Evolutionary conservation across 2,329 filamentous ascomycete species (phyloP), one percentile per base, ranked within the genome.

Genomic region (Emericellopsis cladophorae): DNA sequence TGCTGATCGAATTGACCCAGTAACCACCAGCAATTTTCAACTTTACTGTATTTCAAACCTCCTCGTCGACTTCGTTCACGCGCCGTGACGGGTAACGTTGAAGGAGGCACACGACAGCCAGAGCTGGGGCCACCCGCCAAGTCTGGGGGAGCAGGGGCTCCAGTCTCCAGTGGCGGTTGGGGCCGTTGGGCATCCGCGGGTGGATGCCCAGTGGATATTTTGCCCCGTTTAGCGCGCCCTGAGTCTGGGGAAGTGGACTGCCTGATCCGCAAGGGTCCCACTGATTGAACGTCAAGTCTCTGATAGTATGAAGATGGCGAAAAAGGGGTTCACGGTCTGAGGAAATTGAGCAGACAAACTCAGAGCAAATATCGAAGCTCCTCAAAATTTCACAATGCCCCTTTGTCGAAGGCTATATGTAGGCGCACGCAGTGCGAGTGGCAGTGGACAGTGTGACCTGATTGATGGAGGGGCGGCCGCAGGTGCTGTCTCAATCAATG

Each of bases 181-280:
- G 26, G 26, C 26, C 4, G 26, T 29, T 12, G 36, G 23, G 36
- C 29, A 33, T 41, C 34, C 26, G 40, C 36, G 36, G 36, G 35
- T 32, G 18, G 29, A 24, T 22, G 22, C 21, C 4, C 26, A 29
- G 26, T 29, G 18, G 31, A 38, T 38, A 31, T 29, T 21, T 32
- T 32, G 23, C 16, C 37, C 15, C 18, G 26, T 34, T 29, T 43
- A 43, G 42, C 38, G 33, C 36, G 24, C 26, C 4, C 26, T 29
- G 26, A 29, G 29, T 43, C 42, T 40, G 42, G 42, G 42, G 42
- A 43, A 43, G 37, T 43, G 42, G 42, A 38, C 31, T 23, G 9
- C 9, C 32, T 29, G 26, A 29, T 29, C 26, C 26, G 26, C 26
- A 29, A 12, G 26, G 26, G 26, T 29, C 26, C 26, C 26, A 29